Conservation (phyloP, 129 eudicot genomes). For the Lonicera japonica region DNA sequence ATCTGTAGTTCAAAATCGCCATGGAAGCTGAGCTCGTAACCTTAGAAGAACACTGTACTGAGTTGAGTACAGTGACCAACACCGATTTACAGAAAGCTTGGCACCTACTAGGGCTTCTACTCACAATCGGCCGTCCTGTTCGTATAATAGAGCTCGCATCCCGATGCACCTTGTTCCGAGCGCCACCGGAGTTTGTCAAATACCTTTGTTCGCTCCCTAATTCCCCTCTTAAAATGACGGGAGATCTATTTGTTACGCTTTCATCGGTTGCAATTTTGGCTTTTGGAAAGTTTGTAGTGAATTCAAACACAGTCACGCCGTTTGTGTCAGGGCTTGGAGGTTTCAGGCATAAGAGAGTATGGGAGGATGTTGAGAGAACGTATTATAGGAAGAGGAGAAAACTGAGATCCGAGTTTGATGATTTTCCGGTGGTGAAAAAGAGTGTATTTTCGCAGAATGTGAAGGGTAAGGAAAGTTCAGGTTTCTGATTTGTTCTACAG, state of each 20-base stretch:
- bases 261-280: conserved; percentile 33
- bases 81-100: conserved; percentile 46
- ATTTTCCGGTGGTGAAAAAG: conserved; percentile 8
- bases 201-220: conserved; percentile 49
- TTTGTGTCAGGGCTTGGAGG: conserved; percentile 18
- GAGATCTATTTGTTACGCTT: conserved; percentile 29
- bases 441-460: conserved; percentile 11
- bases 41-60: conserved; percentile 15
- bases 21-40: conserved; percentile 33
- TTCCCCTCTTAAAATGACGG: conserved; percentile 54
- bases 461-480: conserved; percentile 21
- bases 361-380: conserved; percentile 22
- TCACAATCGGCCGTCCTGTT: conserved; percentile 47
- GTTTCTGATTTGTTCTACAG: not conserved
- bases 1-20: conserved; percentile 14
- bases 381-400: conserved; percentile 45
- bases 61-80: conserved; percentile 15
- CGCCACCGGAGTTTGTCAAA: conserved; percentile 35
- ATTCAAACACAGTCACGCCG: conserved; percentile 13
- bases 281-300: conserved; percentile 27
- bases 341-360: conserved; percentile 9
- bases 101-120: conserved; percentile 44
- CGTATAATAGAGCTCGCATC: conserved; percentile 41
- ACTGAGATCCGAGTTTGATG: conserved; percentile 15
- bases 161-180: conserved; percentile 23